phyloP scores from a whole-genome alignment of 768 basidiomycete species.

The Tricholoma sp. region DNA sequence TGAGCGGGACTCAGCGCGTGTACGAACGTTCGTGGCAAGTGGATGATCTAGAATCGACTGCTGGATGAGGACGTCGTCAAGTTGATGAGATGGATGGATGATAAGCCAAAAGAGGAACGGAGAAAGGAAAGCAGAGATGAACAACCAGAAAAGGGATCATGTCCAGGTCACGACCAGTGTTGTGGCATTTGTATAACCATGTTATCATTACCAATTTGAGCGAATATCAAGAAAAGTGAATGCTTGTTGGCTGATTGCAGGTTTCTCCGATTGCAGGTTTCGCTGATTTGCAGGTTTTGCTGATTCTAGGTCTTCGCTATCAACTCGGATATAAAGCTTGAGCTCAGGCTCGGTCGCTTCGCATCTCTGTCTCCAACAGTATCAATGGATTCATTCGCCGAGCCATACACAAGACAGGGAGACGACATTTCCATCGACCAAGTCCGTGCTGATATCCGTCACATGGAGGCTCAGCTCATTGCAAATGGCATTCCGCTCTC shows the following conservation, averaged over 20 bases:
- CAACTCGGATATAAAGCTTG: background rate
- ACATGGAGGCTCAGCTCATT: conserved; percentile 69
- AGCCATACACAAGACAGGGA: conserved; percentile 60
- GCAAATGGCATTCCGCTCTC: conserved; percentile 70
- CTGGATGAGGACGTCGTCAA: background rate
- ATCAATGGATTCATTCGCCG: conserved; percentile 67
- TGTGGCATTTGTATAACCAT: no score
- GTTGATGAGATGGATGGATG: background rate
- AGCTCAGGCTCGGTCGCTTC: background rate
- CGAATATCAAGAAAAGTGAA: background rate
- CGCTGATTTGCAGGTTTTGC: background rate
- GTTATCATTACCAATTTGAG: background rate
- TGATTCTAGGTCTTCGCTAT: background rate
- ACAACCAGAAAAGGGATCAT: background rate
- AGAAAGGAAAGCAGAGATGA: background rate
- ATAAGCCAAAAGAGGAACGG: background rate
- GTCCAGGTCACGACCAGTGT: background rate
- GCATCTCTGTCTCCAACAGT: background rate
- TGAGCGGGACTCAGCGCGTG: no score
- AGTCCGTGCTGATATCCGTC: conserved; percentile 66
- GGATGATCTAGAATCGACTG: no score
- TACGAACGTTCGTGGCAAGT: no score
- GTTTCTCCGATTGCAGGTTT: background rate
- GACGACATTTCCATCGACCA: conserved; percentile 67
- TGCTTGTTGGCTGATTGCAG: background rate